These are phyloP conservation scores for Globisporangium yorkense DNA, from an alignment of 352 stramenopile species.

Conservation along the genomic window DNA sequence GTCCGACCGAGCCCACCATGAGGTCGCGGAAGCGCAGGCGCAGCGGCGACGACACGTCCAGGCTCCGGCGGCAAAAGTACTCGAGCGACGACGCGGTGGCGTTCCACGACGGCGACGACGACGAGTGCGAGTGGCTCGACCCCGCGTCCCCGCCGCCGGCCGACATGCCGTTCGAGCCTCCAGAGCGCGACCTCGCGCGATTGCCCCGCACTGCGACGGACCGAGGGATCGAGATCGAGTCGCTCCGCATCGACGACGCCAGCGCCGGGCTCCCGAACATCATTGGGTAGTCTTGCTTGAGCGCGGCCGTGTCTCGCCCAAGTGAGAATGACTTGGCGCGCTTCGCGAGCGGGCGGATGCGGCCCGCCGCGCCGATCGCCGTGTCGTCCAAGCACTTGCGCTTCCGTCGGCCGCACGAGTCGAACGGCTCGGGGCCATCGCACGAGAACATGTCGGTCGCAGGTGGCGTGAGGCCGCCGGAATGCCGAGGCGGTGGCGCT, in stretches of 20 bases:
- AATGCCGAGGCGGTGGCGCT: constrained; percentile 1
- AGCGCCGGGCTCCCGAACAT: constrained; percentile 7
- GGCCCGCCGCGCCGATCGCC: constrained; percentile 18
- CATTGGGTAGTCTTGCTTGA: constrained; percentile 7
- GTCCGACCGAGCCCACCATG: constrained; percentile 44
- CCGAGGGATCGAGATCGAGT: constrained; percentile 52
- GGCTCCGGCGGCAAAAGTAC: constrained; percentile 59
- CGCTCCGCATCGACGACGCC: constrained; percentile 14
- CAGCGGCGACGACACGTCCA: constrained; percentile 64
- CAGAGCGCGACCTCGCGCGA: neutral
- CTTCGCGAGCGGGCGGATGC: constrained; percentile 51
- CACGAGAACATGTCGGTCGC: constrained; percentile 1
- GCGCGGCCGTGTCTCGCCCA: constrained; percentile 19
- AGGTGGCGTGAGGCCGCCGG: neutral
- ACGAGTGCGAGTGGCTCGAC: constrained; percentile 22
- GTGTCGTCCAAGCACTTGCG: constrained; percentile 42
- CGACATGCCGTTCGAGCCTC: neutral
- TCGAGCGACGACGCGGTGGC: constrained; percentile 28
- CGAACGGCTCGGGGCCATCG: constrained; percentile 15
- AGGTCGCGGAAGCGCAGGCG: constrained; percentile 54
- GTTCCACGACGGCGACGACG: constrained; percentile 51
- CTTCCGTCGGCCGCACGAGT: constrained; percentile 44
- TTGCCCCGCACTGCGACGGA: constrained; percentile 3
- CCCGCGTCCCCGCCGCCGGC: neutral
- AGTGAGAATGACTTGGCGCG: constrained; percentile 41